Evolutionary conservation across 2,329 filamentous ascomycete genomes (phyloP).

Genomic region (Aspergillus novofumigatus): DNA sequence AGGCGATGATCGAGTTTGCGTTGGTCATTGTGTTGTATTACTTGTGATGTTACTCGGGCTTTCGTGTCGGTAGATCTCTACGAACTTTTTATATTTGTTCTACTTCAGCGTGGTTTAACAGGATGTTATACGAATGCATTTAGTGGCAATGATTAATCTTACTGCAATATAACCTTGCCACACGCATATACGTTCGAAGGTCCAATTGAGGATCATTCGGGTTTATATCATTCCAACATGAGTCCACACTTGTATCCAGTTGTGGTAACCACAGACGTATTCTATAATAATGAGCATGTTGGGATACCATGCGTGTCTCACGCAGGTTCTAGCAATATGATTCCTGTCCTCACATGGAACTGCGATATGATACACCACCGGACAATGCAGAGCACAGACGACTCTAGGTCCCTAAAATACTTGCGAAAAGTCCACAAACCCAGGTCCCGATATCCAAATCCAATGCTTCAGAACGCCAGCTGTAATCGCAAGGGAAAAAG

Average conservation of each 20-base stretch:
- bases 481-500: constrained; percentile 15
- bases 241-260: background rate
- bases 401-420: constrained; percentile 9
- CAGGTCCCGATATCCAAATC: constrained; percentile 29
- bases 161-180: no score
- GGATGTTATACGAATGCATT: background rate
- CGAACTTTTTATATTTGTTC: background rate
- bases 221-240: background rate
- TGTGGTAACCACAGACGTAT: no score
- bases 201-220: no score
- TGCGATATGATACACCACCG: constrained; percentile 11
- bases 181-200: no score
- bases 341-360: constrained; percentile 12
- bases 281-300: background rate
- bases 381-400: constrained; percentile 10
- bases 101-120: background rate
- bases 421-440: constrained; percentile 17
- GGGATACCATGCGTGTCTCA: constrained; percentile 7
- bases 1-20: constrained; percentile 18
- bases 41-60: background rate
- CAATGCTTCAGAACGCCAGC: constrained; percentile 35
- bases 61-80: background rate
- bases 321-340: constrained; percentile 17
- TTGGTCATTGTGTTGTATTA: background rate
- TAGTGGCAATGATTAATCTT: background rate